Evolutionary conservation across 2,329 filamentous ascomycete species (phyloP).

Genomic region (Dactylellina leptospora): DNA sequence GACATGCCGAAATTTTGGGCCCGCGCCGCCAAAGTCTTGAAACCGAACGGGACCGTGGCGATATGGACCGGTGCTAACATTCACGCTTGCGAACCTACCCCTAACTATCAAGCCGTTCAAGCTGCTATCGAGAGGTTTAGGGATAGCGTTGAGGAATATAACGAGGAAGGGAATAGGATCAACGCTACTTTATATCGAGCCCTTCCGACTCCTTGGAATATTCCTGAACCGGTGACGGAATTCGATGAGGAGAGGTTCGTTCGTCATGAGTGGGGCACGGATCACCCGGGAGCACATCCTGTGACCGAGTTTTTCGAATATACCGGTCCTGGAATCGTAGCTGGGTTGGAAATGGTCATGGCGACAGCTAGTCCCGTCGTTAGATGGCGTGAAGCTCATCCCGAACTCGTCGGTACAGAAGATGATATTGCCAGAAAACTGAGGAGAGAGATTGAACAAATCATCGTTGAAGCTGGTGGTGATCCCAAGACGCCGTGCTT

Average conservation of each 20-base stretch:
- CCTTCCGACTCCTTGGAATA: slow-evolving; percentile 64
- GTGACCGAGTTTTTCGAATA: slow-evolving; percentile 58
- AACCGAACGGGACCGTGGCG: slow-evolving; percentile 67
- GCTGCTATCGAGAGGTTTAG: slow-evolving; percentile 61
- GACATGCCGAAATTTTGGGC: slow-evolving; percentile 66
- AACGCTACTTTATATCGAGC: neutral
- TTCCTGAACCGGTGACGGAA: slow-evolving; percentile 57
- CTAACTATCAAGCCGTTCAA: slow-evolving; percentile 63
- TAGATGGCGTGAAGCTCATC: slow-evolving; percentile 64
- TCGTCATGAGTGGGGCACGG: slow-evolving; percentile 62
- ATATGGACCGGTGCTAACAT: slow-evolving; percentile 63
- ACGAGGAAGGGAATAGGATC: slow-evolving; percentile 61
- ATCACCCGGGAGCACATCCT: slow-evolving; percentile 43
- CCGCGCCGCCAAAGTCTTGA: slow-evolving; percentile 63
- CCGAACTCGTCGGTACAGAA: slow-evolving; percentile 61
- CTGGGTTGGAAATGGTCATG: slow-evolving; percentile 60
- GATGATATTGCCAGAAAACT: slow-evolving; percentile 60
- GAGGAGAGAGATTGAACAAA: slow-evolving; percentile 14
- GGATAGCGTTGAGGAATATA: slow-evolving; percentile 58
- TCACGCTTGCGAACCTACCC: slow-evolving; percentile 58
- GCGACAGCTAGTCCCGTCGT: slow-evolving; percentile 61
- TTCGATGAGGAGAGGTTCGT: slow-evolving; percentile 62
- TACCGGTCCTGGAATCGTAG: slow-evolving; percentile 57
- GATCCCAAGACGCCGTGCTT: neutral
- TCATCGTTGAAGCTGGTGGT: neutral